Percentiles rank a stretch among this genome's conserved stretches.
Evolutionary conservation across 257 asterid genomes (phyloP).

Genomic region (Solanum raphanifolium): DNA sequence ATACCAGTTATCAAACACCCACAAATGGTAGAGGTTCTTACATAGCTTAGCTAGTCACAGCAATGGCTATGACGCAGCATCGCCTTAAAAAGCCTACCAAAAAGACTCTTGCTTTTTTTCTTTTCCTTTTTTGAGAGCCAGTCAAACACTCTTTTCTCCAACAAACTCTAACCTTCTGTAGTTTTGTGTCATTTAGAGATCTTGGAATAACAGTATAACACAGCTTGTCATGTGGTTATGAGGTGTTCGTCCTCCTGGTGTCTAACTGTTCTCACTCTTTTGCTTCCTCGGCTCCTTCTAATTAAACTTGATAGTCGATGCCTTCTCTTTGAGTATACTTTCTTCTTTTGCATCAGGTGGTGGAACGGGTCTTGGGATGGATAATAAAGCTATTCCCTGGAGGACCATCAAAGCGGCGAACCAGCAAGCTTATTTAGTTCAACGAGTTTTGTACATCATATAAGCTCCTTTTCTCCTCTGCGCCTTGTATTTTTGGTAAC

Average conservation of each 20-base stretch:
- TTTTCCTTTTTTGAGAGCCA: background rate
- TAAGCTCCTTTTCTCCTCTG: slow-evolving; percentile 16
- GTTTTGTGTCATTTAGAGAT: background rate
- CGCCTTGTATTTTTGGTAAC: slow-evolving; percentile 20
- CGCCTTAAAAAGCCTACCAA: background rate
- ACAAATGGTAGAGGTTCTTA: background rate
- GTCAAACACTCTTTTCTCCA: background rate
- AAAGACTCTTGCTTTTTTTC: background rate
- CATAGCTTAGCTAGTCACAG: background rate
- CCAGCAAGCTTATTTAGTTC: slow-evolving; percentile 59
- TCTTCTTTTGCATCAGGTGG: slow-evolving; percentile 45
- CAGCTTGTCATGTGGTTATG: background rate
- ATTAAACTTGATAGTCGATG: background rate
- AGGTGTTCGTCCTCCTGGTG: background rate
- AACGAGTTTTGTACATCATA: background rate
- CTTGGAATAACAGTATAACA: background rate
- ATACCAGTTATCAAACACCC: background rate
- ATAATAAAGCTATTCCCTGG: slow-evolving; percentile 96
- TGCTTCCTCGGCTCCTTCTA: background rate
- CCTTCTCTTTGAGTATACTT: background rate
- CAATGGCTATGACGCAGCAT: background rate
- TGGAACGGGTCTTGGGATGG: slow-evolving; percentile 94
- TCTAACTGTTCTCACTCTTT: background rate
- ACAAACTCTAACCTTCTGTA: background rate
- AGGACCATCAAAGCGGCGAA: slow-evolving; percentile 72